phyloP scores from a whole-genome alignment of 495 filamentous ascomycete species.

The Penicillium samsonianum region DNA sequence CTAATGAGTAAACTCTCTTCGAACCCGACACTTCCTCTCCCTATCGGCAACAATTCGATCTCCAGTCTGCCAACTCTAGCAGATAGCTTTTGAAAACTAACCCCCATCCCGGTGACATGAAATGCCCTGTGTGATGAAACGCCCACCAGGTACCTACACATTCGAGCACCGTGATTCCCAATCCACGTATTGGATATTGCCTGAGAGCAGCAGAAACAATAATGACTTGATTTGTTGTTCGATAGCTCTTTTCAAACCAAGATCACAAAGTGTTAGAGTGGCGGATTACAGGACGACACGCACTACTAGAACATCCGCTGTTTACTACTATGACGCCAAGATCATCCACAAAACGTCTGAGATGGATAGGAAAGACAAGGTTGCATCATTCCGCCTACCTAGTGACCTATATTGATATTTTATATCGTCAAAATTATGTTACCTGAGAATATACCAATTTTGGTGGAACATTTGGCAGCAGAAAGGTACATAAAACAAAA shows the following conservation, averaged over 20 bases:
- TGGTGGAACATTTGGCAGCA: no score
- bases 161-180: conserved; percentile 18
- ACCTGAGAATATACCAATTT: no score
- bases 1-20: no score
- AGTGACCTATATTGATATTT: no score
- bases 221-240: conserved; percentile 6
- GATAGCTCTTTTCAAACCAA: conserved; percentile 7
- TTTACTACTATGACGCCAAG: no score
- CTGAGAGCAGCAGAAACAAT: no score
- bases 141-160: conserved; percentile 20
- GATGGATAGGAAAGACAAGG: no score
- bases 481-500: no score
- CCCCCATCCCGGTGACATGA: conserved; percentile 18
- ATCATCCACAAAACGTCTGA: no score
- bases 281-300: conserved; percentile 11
- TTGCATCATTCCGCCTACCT: no score
- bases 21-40: neutral
- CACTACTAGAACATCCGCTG: no score
- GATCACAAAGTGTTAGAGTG: conserved; percentile 18
- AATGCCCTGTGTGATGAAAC: conserved; percentile 27
- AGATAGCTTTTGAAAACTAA: neutral
- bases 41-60: neutral
- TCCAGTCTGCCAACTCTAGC: neutral
- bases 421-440: no score
- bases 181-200: conserved; percentile 17